Percentiles rank a stretch among this genome's conserved stretches.
These are phyloP conservation scores for Hortaea sp. DNA, from an alignment of 2,329 filamentous ascomycete species.

Conservation along the genomic window DNA sequence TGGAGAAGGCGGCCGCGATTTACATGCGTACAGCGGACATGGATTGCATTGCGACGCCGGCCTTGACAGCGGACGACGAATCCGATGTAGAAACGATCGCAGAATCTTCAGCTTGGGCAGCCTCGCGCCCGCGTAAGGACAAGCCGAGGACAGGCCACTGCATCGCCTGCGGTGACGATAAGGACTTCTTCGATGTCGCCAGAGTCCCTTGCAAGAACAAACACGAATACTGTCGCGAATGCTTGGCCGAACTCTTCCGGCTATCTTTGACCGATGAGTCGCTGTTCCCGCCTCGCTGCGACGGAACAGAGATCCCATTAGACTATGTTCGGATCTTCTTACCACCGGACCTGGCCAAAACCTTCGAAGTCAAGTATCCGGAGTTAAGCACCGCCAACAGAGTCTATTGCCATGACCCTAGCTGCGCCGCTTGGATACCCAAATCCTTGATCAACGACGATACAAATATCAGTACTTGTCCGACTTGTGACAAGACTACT, in stretches of 20 bases:
- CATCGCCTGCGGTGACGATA: conserved; percentile 21
- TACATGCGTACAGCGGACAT: conserved; percentile 9
- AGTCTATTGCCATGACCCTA: conserved; percentile 40
- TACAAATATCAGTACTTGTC: conserved; percentile 30
- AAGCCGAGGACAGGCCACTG: conserved; percentile 10
- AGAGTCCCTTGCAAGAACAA: conserved; percentile 29
- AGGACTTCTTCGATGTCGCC: conserved; percentile 19
- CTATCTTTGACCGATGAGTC: conserved; percentile 39
- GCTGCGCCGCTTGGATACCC: conserved; percentile 41
- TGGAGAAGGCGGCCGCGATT: conserved; percentile 13
- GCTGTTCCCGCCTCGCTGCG: conserved; percentile 48
- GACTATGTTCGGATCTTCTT: conserved; percentile 15
- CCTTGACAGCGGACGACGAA: conserved; percentile 2
- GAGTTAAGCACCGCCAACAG: conserved; percentile 41
- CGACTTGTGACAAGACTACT: conserved; percentile 33
- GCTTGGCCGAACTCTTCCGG: conserved; percentile 38
- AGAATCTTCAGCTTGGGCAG: conserved; percentile 12
- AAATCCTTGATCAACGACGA: conserved; percentile 21
- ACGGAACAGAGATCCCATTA: conserved; percentile 33
- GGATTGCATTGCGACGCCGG: background rate
- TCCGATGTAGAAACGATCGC: conserved; percentile 8
- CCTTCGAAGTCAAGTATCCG: conserved; percentile 36
- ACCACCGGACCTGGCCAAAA: conserved; percentile 17
- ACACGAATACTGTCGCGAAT: conserved; percentile 44
- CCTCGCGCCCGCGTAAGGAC: conserved; percentile 4